These are phyloP conservation scores for Diplotaxis tenuifolia DNA, from an alignment of 345 rosid genomes.

Conservation along the genomic window DNA sequence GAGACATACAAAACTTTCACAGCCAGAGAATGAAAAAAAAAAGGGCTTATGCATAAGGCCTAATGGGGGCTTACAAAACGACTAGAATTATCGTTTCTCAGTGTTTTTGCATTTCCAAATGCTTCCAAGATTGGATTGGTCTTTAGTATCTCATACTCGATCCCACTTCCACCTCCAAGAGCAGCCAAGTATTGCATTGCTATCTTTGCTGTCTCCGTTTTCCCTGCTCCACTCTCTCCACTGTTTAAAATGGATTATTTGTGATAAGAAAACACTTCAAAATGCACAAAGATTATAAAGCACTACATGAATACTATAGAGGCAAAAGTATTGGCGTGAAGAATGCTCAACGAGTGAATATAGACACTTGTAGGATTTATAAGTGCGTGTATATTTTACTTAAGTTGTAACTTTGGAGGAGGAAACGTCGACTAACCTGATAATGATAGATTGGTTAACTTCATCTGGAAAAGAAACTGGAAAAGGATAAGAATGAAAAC, in stretches of 20 bases:
- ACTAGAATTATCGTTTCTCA: constrained; percentile 92
- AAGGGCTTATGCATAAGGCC: background rate
- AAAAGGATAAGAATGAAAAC: constrained; percentile 22
- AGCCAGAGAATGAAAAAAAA: background rate
- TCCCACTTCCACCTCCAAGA: constrained; percentile 99
- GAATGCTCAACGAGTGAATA: background rate
- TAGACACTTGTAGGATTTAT: background rate
- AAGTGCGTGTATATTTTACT: background rate
- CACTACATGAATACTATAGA: background rate
- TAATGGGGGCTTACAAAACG: constrained; percentile 73
- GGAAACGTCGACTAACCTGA: constrained; percentile 61
- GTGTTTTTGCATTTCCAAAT: constrained; percentile 95
- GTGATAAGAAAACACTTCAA: constrained; percentile 21
- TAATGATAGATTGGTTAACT: constrained; percentile 95
- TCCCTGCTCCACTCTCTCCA: constrained; percentile 99
- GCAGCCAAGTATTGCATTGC: constrained; percentile 99
- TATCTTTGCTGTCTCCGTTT: constrained; percentile 97
- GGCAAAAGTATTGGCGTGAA: background rate
- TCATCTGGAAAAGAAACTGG: constrained; percentile 65
- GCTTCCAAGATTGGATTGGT: constrained; percentile 96
- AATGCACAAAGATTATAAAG: background rate
- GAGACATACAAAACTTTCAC: constrained; percentile 2
- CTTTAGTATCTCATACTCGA: constrained; percentile 89
- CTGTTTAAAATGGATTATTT: constrained; percentile 47
- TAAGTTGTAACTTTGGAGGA: background rate